Conservation (phyloP, 495 filamentous ascomycete species). For the Hypoxylon cercidicola region DNA sequence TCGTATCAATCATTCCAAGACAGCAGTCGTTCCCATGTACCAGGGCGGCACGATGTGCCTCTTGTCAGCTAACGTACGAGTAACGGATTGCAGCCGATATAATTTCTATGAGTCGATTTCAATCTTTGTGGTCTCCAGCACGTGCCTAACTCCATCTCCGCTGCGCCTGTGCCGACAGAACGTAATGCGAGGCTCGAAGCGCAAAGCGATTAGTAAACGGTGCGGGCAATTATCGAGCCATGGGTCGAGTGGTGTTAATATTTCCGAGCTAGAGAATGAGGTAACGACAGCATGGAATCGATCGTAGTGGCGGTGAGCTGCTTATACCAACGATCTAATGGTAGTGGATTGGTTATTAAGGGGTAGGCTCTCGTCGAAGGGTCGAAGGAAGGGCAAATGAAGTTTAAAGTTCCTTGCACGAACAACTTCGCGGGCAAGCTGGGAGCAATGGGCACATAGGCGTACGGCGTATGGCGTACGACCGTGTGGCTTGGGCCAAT, state of each 20-base stretch:
- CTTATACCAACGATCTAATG: background rate
- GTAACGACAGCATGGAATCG: background rate
- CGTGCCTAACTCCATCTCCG: slow-evolving; percentile 50
- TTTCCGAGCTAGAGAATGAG: background rate
- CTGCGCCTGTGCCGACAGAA: slow-evolving; percentile 19
- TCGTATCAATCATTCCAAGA: slow-evolving; percentile 43
- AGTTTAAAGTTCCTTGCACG: slow-evolving; percentile 6
- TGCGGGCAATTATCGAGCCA: slow-evolving; percentile 28
- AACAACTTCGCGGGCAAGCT: too few relatives aligned
- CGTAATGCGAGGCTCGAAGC: slow-evolving; percentile 26
- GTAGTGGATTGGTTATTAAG: background rate
- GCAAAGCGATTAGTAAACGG: slow-evolving; percentile 11
- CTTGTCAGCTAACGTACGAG: slow-evolving; percentile 23
- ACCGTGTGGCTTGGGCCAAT: too few relatives aligned
- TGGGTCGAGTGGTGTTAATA: background rate
- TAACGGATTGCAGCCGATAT: slow-evolving; percentile 5
- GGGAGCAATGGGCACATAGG: too few relatives aligned
- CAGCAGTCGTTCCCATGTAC: slow-evolving; percentile 27
- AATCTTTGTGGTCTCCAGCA: slow-evolving; percentile 45
- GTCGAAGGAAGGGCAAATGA: background rate
- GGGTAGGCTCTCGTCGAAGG: slow-evolving; percentile 8
- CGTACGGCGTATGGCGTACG: too few relatives aligned
- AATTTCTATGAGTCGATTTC: slow-evolving; percentile 27
- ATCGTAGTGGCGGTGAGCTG: slow-evolving; percentile 1
- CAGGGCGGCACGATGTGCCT: slow-evolving; percentile 17